phyloP scores from a whole-genome alignment of 1,139 yeast genomes.

The Hansenula lynferdii region DNA sequence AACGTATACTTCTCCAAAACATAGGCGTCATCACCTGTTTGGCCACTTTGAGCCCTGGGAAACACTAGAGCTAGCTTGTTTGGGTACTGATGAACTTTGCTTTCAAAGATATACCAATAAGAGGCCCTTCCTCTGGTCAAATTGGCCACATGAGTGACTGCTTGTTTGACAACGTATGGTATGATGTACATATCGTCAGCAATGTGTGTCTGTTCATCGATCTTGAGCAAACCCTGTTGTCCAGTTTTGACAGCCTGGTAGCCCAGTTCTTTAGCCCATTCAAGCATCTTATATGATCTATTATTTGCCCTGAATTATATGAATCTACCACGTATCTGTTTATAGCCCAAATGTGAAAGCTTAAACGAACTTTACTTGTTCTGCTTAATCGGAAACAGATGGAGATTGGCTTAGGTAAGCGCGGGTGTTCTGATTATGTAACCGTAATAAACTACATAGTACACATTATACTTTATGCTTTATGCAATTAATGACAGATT shows the following conservation, averaged over 20 bases:
- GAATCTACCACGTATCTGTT: no score
- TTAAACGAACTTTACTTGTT: no score
- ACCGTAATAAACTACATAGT: no score
- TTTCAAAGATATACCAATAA: constrained; percentile 64
- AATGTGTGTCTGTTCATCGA: constrained; percentile 19
- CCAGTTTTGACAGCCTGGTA: not conserved
- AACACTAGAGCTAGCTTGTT: constrained; percentile 53
- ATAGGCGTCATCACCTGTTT: constrained; percentile 48
- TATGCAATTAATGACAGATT: no score
- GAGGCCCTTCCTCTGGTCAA: constrained; percentile 44
- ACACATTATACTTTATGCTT: no score
- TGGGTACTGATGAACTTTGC: constrained; percentile 45
- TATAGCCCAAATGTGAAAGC: no score
- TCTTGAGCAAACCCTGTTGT: not conserved
- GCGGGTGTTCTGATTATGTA: no score
- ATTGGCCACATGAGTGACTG: constrained; percentile 14
- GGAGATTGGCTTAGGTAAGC: no score
- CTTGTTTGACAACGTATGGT: constrained; percentile 20
- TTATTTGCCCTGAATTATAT: no score
- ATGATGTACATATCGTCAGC: constrained; percentile 25
- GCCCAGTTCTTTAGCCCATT: no score
- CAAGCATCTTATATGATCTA: no score
- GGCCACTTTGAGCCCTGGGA: constrained; percentile 45
- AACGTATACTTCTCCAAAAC: constrained; percentile 63
- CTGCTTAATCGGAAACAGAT: no score